Base-by-base conservation (phyloP, 2,329 filamentous ascomycete genomes). In the Colletotrichum melonis region DNA sequence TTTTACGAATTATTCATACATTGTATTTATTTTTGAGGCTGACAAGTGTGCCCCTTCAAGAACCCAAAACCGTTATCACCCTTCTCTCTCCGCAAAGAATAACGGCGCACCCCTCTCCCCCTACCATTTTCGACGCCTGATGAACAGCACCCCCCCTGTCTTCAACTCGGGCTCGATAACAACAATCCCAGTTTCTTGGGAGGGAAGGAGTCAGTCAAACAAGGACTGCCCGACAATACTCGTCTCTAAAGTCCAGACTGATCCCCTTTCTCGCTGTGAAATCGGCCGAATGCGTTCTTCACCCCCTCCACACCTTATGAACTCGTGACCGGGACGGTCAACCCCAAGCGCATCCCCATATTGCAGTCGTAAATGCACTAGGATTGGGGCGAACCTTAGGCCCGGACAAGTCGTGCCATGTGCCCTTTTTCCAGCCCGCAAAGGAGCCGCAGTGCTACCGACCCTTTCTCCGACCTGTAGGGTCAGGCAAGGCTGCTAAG, bases 361-460 rank as follows among this genome's bases (percentile, higher is more conserved):
- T 63, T 35, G 16, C 5, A 46, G 42, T 63, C 24, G 16, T 6
- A 46, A 24, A 19, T 24, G 30, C 24, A 24, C 55, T 54, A n/a
- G 30, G 26, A 42, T n/a, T 57, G 49, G 70, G 54, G 35, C 38
- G 62, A 64, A 54, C 46, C 62, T 55, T 54, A 28, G 46, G 49
- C 70, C n/a, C 60, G 66, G 52, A 42, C 22, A 38, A 55, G 26
- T 19, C 26, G 22, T 32, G 42, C 42, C 42, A 49, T 49, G 42
- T 49, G 19, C 24, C 19, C 14, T 35, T 14, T 35, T 5, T 2
- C 32, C 11, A 55, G 42, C 46, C 62, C 68, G 62, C 67, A 72
- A 63, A 67, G 68, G 62, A 71, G 68, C 67, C 72, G 67, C 63
- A 55, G 55, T 73, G 58, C 26, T 56, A 32, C 70, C 70, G 70